A percentile compares a stretch with the other conserved stretches of the same genome.
These are phyloP conservation scores for Phytophthora litchii DNA, from an alignment of 352 stramenopile genomes.

Conservation along the genomic window DNA sequence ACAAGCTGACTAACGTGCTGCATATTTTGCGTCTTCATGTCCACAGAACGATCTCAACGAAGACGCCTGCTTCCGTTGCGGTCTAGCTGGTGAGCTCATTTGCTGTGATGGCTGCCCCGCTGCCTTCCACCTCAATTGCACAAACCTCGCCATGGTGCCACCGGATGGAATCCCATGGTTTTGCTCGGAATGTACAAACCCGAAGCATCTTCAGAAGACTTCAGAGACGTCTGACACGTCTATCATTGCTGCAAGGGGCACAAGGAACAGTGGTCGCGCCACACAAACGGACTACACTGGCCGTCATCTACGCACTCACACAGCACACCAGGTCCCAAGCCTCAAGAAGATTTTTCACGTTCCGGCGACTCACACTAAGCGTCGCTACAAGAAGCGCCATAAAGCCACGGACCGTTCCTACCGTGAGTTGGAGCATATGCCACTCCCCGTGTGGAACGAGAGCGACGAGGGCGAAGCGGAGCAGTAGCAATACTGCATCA, in stretches of 20 bases:
- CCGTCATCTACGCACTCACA: constrained; percentile 55
- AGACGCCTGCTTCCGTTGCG: constrained; percentile 79
- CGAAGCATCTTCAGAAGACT: constrained; percentile 38
- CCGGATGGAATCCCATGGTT: constrained; percentile 67
- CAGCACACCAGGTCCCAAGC: constrained; percentile 49
- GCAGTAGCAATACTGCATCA: constrained; percentile 14
- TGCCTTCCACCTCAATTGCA: constrained; percentile 80
- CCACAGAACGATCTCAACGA: constrained; percentile 80
- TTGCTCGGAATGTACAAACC: constrained; percentile 70
- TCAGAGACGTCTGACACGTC: constrained; percentile 16
- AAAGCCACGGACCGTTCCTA: constrained; percentile 57
- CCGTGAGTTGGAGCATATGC: constrained; percentile 68
- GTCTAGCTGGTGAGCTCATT: constrained; percentile 72
- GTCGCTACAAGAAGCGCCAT: constrained; percentile 64
- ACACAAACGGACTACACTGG: constrained; percentile 27
- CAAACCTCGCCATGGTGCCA: constrained; percentile 67
- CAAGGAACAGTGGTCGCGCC: constrained; percentile 19
- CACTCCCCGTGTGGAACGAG: constrained; percentile 53
- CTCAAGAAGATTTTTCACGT: constrained; percentile 71
- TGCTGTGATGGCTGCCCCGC: constrained; percentile 83
- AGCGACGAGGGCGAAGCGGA: constrained; percentile 41
- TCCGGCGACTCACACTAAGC: constrained; percentile 34
- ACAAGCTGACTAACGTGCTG: constrained; percentile 11
- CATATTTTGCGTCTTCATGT: not conserved
- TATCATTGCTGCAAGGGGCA: constrained; percentile 17